phyloP scores from a whole-genome alignment of 108 stramenopile species.

The Cyclotella cryptica region DNA sequence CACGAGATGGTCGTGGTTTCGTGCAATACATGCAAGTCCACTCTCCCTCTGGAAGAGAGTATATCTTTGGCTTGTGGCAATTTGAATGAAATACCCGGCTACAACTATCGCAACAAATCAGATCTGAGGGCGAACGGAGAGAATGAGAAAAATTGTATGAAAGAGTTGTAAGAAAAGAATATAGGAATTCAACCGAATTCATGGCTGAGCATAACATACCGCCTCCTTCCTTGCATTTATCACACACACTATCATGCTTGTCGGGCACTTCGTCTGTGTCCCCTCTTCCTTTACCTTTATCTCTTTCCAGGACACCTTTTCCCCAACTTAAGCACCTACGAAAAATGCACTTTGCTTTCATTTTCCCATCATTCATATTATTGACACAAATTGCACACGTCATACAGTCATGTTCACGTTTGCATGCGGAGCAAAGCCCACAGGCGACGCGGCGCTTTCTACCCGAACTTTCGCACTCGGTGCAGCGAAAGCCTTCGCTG shows the following conservation, averaged over 20 bases:
- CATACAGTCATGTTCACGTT: slow-evolving; percentile 23
- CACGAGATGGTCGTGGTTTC: neutral
- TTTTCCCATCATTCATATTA: neutral
- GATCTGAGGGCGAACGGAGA: neutral
- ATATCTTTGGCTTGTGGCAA: slow-evolving; percentile 41
- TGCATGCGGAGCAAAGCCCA: slow-evolving; percentile 38
- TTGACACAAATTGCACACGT: slow-evolving; percentile 36
- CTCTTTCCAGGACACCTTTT: slow-evolving; percentile 10
- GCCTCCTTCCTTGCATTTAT: slow-evolving; percentile 34
- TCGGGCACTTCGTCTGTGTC: slow-evolving; percentile 16
- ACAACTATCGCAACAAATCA: slow-evolving; percentile 41
- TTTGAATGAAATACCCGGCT: slow-evolving; percentile 30
- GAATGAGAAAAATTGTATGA: neutral
- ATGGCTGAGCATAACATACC: neutral
- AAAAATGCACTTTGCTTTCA: slow-evolving; percentile 39
- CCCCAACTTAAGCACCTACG: slow-evolving; percentile 40
- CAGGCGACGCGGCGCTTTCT: slow-evolving; percentile 41
- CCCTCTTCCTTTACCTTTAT: slow-evolving; percentile 6
- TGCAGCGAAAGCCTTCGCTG: slow-evolving; percentile 23
- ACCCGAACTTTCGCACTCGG: slow-evolving; percentile 12
- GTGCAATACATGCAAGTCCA: slow-evolving; percentile 46
- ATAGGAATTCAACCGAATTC: neutral
- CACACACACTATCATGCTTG: slow-evolving; percentile 32
- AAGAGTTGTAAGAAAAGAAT: neutral
- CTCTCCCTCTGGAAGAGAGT: slow-evolving; percentile 27